Evolutionary conservation across 495 filamentous ascomycete species (phyloP), one percentile per base, ranked within the genome.

Genomic region (Penicillium diatomitis): DNA sequence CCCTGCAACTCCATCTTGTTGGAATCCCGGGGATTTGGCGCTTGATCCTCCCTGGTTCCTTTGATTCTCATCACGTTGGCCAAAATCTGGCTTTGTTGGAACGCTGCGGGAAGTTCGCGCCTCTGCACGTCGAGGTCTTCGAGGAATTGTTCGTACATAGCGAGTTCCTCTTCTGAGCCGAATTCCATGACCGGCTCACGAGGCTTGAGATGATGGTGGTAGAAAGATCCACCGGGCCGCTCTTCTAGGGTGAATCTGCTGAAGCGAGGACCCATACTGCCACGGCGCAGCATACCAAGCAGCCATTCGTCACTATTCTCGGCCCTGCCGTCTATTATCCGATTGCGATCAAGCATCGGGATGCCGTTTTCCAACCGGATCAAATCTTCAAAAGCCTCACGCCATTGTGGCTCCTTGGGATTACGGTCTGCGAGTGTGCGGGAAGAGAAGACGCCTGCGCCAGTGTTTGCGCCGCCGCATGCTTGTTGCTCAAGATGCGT

Each of bases 341-440:
- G 37, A 32, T 64, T 58, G 29, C 47, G 60, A 39, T 72, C 68
- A 4, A 73, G 56, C 65, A 78, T 66, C 4, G 64, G 59, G 48
- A 72, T 69, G 41, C 72, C 77, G 42, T 73, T 75, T 34, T 75
- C 63, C 2, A 78, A 60, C 28, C 65, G 62, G 7, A 81, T 45
- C 7, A 81, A 64, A 58, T 81, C 78, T 51, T 80, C 77, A 48
- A 80, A 80, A 0, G 78, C 78, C 43, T 73, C 68, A 10, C 74
- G 67, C 76, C 76, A 81, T 32, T 63, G 70, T 4, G 69, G 67
- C 45, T 71, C 65, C 4, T 50, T 52, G 3, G 62, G 53, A 20
- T 70, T 64, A 33, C 46, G 55, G 8, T 68, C 66, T 2, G 61
- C 54, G 8, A 53, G 50, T 5, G 52, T 39, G 36, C 58, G 60